These are phyloP conservation scores for Flammula alnicola DNA, from an alignment of 1,284 basidiomycete genomes.

Conservation along the genomic window DNA sequence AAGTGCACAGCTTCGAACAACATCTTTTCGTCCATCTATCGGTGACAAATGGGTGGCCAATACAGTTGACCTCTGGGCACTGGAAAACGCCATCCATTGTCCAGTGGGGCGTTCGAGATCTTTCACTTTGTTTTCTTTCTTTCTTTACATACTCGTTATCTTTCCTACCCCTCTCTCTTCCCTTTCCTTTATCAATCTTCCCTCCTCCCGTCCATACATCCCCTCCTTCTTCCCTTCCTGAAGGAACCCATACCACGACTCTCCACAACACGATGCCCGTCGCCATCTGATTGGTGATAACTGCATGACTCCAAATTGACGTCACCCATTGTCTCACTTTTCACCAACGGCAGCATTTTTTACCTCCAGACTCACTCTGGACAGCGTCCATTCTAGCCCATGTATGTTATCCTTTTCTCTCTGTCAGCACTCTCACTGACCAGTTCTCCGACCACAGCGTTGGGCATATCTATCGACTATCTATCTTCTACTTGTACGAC, in stretches of 20 bases:
- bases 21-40: no score
- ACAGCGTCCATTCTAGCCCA: no score
- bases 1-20: no score
- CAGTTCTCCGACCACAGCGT: background rate
- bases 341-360: background rate
- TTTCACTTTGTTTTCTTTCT: background rate
- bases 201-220: background rate
- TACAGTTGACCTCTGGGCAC: no score
- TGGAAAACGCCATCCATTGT: no score
- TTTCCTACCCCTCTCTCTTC: background rate
- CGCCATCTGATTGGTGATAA: no score
- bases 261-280: no score
- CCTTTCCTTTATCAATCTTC: background rate
- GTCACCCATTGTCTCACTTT: background rate
- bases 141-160: background rate
- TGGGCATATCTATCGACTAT: background rate
- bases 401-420: no score
- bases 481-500: no score
- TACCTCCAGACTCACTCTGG: no score
- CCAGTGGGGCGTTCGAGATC: background rate
- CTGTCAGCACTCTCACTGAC: no score
- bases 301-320: background rate
- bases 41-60: no score
- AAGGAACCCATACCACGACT: conserved; percentile 3
- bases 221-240: background rate